Evolutionary conservation across 805 yeast species (phyloP).

Genomic region (Huiozyma sinensis): DNA sequence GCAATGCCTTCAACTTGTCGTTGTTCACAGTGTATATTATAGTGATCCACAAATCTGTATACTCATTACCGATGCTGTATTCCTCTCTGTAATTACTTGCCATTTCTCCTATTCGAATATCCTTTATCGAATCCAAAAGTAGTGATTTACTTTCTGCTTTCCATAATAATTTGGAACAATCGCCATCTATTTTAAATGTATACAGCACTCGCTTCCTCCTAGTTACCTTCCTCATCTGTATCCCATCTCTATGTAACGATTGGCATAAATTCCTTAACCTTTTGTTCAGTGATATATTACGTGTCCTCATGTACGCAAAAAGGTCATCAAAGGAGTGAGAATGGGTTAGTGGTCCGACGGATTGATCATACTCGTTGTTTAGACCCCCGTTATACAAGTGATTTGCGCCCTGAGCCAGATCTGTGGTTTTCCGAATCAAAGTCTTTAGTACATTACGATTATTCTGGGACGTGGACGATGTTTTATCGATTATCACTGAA

Average conservation of each 20-base stretch:
- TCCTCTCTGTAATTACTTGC: conserved; percentile 85
- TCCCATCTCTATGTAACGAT: conserved; percentile 12
- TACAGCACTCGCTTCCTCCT: conserved; percentile 20
- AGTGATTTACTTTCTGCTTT: conserved; percentile 19
- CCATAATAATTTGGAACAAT: conserved; percentile 20
- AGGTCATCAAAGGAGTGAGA: conserved; percentile 12
- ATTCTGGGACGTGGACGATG: no score
- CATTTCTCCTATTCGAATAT: conserved; percentile 42
- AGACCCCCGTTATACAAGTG: no score
- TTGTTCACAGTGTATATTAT: conserved; percentile 57
- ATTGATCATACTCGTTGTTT: neutral
- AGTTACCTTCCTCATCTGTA: conserved; percentile 20
- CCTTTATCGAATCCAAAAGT: conserved; percentile 26
- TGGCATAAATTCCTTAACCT: conserved; percentile 6
- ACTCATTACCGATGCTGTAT: conserved; percentile 58
- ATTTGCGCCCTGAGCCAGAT: no score
- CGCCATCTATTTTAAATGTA: conserved; percentile 14
- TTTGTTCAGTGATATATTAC: conserved; percentile 4
- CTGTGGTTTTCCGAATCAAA: no score
- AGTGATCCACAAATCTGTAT: conserved; percentile 65
- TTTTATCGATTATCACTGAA: no score
- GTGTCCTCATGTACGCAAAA: conserved; percentile 4
- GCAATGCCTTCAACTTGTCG: conserved; percentile 66
- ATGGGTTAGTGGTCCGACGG: conserved; percentile 19
- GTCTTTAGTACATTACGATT: no score